These are phyloP conservation scores for Russula earlei DNA, from an alignment of 768 basidiomycete species.

Conservation along the genomic window DNA sequence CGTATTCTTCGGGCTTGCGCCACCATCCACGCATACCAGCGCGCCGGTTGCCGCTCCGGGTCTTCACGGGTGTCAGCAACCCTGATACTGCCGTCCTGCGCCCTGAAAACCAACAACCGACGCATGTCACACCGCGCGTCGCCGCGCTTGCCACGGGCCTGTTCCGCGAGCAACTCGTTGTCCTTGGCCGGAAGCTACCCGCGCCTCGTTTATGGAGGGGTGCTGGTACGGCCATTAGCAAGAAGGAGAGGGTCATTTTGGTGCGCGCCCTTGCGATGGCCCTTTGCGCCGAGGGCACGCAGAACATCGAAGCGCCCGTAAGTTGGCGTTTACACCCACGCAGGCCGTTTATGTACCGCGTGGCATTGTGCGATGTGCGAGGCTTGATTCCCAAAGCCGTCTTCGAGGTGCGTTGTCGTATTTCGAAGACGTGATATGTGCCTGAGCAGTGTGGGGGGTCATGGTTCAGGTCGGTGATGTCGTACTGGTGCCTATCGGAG, in stretches of 20 bases:
- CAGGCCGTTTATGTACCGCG: conserved; percentile 8
- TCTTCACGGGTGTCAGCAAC: conserved; percentile 27
- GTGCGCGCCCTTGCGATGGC: conserved; percentile 7
- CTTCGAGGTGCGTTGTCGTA: conserved; percentile 1
- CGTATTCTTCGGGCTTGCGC: neutral
- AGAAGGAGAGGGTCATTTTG: neutral
- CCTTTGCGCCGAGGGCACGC: conserved; percentile 6
- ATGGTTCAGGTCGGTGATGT: conserved; percentile 53
- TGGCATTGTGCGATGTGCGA: conserved; percentile 1
- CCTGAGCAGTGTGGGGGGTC: conserved; percentile 1
- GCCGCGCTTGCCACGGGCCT: conserved; percentile 39
- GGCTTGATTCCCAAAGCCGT: neutral
- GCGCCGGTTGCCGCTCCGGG: conserved; percentile 10
- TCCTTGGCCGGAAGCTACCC: conserved; percentile 41
- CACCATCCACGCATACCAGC: neutral
- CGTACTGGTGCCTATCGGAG: conserved; percentile 40
- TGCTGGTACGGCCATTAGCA: neutral
- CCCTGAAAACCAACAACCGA: conserved; percentile 42
- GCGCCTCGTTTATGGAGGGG: neutral
- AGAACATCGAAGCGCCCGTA: conserved; percentile 3
- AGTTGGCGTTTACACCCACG: conserved; percentile 12
- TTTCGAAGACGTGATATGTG: neutral
- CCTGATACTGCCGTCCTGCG: conserved; percentile 49
- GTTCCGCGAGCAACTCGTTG: conserved; percentile 44
- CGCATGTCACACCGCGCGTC: conserved; percentile 57